Conservation (phyloP, 2,329 filamentous ascomycete species). For the Cryphonectria parasitica region DNA sequence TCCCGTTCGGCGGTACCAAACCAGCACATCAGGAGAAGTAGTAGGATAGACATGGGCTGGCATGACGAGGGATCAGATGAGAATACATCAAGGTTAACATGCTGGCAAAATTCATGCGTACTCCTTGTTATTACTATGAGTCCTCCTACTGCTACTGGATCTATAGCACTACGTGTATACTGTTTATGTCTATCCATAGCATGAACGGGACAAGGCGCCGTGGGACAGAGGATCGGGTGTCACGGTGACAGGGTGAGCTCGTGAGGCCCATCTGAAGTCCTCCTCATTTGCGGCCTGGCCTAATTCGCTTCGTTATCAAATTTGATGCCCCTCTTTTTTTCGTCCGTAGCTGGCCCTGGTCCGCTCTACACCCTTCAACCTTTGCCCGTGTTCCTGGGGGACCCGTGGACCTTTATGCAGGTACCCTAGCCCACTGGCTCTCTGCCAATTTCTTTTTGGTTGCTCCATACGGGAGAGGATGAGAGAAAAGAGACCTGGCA, state of each 20-base stretch:
- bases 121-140: not conserved
- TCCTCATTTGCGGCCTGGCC: conserved; percentile 9
- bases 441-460: conserved; percentile 13
- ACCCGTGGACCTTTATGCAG: conserved; percentile 4
- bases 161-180: not conserved
- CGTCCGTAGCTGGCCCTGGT: conserved; percentile 2
- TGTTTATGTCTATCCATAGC: not conserved
- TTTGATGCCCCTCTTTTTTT: conserved; percentile 14
- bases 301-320: conserved; percentile 14
- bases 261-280: conserved; percentile 4
- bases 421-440: conserved; percentile 5
- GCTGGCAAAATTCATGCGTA: not conserved
- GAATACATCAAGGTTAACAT: not conserved
- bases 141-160: too few species aligned
- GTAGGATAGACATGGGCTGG: not conserved
- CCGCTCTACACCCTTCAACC: not conserved
- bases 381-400: not conserved
- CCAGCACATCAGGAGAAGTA: not conserved
- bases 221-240: conserved; percentile 5
- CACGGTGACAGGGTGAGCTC: not conserved
- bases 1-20: not conserved
- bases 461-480: not conserved
- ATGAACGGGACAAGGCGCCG: not conserved
- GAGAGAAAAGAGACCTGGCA: not conserved
- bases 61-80: not conserved